These are phyloP conservation scores for Ascochyta fabae DNA, from an alignment of 2,329 filamentous ascomycete species.

Conservation along the genomic window DNA sequence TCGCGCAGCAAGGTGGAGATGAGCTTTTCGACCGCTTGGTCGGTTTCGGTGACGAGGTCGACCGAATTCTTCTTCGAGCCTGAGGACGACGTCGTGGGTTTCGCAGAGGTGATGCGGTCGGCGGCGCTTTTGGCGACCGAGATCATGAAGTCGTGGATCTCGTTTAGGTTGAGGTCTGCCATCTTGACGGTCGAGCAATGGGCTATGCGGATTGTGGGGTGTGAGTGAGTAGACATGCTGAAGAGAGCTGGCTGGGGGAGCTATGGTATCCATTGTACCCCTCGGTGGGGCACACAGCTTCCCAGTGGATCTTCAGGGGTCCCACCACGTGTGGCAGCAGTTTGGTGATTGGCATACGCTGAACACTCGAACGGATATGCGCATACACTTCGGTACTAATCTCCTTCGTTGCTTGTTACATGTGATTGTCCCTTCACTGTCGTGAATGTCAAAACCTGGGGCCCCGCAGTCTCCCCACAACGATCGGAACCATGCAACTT, in stretches of 20 bases:
- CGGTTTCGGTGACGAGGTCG: conserved; percentile 69
- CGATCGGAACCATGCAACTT: neutral
- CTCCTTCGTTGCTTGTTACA: neutral
- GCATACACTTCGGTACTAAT: neutral
- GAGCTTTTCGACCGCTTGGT: conserved; percentile 66
- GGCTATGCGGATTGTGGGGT: neutral
- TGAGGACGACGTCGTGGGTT: conserved; percentile 49
- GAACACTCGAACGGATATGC: neutral
- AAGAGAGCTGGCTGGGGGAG: neutral
- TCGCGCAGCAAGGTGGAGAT: conserved; percentile 59
- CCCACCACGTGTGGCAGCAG: conserved; percentile 12
- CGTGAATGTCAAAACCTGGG: neutral
- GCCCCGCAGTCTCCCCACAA: conserved; percentile 13
- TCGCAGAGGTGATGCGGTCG: conserved; percentile 55
- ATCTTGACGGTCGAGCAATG: conserved; percentile 25
- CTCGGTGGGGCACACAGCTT: conserved; percentile 16
- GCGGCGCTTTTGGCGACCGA: conserved; percentile 54
- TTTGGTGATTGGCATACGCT: neutral
- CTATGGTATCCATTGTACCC: conserved; percentile 11
- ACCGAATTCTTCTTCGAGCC: conserved; percentile 62
- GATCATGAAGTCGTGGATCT: conserved; percentile 58
- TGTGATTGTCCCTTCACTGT: neutral
- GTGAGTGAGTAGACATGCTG: neutral
- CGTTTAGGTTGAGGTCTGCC: conserved; percentile 52
- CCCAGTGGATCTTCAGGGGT: conserved; percentile 11